These are phyloP conservation scores for Neurospora sp. DNA, from an alignment of 495 filamentous ascomycete species.

Conservation along the genomic window DNA sequence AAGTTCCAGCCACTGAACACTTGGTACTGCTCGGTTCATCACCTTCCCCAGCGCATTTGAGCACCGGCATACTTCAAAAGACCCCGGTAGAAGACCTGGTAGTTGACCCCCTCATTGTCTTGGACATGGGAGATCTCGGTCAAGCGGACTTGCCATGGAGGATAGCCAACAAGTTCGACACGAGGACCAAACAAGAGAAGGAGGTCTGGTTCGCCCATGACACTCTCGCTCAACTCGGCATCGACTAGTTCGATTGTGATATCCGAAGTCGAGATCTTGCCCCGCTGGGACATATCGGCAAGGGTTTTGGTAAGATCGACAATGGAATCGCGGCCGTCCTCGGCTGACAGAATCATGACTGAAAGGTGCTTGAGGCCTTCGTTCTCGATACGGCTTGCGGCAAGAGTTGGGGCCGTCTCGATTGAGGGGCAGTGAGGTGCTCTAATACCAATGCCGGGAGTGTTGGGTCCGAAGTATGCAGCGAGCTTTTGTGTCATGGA, in stretches of 20 bases:
- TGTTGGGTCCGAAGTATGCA: slow-evolving; percentile 67
- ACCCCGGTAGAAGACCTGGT: slow-evolving; percentile 82
- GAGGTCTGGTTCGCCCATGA: slow-evolving; percentile 79
- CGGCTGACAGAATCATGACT: slow-evolving; percentile 76
- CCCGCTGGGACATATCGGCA: slow-evolving; percentile 85
- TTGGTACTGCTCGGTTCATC: slow-evolving; percentile 8
- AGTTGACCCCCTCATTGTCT: slow-evolving; percentile 72
- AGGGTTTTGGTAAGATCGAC: slow-evolving; percentile 94
- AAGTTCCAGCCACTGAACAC: neutral
- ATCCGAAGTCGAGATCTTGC: slow-evolving; percentile 66
- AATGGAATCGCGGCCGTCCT: slow-evolving; percentile 84
- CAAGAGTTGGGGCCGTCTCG: slow-evolving; percentile 25
- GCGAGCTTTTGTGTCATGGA: slow-evolving; percentile 63
- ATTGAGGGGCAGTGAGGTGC: slow-evolving; percentile 64
- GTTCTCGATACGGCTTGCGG: slow-evolving; percentile 8
- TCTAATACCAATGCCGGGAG: slow-evolving; percentile 57
- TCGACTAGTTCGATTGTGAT: slow-evolving; percentile 84
- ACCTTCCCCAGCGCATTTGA: slow-evolving; percentile 83
- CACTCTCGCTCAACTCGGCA: slow-evolving; percentile 60
- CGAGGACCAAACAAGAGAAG: slow-evolving; percentile 75
- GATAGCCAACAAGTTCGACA: slow-evolving; percentile 80
- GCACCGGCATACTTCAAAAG: slow-evolving; percentile 77
- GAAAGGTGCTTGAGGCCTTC: slow-evolving; percentile 42
- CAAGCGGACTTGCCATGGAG: slow-evolving; percentile 88
- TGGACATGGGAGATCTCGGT: slow-evolving; percentile 82